phyloP scores from a whole-genome alignment of 2,329 filamentous ascomycete species.

The Alternaria gaisen region DNA sequence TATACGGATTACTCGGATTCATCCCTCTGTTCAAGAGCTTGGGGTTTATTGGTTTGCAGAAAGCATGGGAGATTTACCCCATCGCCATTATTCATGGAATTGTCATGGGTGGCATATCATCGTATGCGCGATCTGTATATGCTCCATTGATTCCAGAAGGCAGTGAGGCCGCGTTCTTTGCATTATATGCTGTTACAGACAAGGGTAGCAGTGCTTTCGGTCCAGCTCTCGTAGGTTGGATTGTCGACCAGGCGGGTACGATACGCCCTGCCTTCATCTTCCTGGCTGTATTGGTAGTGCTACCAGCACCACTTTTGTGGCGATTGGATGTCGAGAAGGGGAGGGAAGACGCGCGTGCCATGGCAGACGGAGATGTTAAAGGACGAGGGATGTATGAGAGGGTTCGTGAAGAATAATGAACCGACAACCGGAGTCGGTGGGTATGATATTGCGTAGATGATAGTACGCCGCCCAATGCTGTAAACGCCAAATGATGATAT shows the following conservation, averaged over 20 bases:
- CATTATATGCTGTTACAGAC: slow-evolving; percentile 93
- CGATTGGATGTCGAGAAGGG: slow-evolving; percentile 76
- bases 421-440: background rate
- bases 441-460: slow-evolving; percentile 11
- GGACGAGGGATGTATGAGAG: slow-evolving; percentile 30
- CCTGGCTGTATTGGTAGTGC: slow-evolving; percentile 76
- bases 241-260: slow-evolving; percentile 72
- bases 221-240: slow-evolving; percentile 85
- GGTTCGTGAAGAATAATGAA: slow-evolving; percentile 23
- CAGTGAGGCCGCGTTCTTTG: slow-evolving; percentile 92
- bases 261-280: slow-evolving; percentile 78
- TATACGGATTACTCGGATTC: slow-evolving; percentile 88
- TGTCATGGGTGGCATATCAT: slow-evolving; percentile 85
- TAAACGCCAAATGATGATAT: background rate
- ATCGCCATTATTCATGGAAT: slow-evolving; percentile 86
- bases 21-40: slow-evolving; percentile 76
- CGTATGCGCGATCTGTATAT: slow-evolving; percentile 89
- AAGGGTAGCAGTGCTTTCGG: slow-evolving; percentile 93
- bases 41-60: slow-evolving; percentile 81
- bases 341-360: slow-evolving; percentile 43
- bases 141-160: slow-evolving; percentile 90
- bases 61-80: slow-evolving; percentile 92
- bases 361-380: slow-evolving; percentile 31
- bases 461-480: slow-evolving; percentile 21
- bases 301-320: slow-evolving; percentile 82